Evolutionary conservation across 495 filamentous ascomycete genomes (phyloP).

Genomic region (Penicillium roqueforti): DNA sequence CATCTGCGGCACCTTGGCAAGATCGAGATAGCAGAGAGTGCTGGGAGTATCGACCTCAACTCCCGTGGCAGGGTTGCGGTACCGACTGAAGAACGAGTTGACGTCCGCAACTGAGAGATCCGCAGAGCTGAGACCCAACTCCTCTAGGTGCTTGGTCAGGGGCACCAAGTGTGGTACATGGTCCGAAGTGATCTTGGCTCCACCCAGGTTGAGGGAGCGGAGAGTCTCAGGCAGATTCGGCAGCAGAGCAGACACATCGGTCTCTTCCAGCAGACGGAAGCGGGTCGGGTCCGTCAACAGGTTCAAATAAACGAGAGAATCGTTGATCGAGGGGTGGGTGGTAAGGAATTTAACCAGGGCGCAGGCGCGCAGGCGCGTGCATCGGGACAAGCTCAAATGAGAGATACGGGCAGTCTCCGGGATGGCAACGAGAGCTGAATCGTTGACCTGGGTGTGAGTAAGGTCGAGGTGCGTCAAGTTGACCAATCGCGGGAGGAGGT

Average conservation of each 20-base stretch:
- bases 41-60: slow-evolving; percentile 52
- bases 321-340: slow-evolving; percentile 64
- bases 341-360: slow-evolving; percentile 68
- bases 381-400: slow-evolving; percentile 76
- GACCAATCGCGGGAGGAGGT: slow-evolving; percentile 63
- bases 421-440: slow-evolving; percentile 66
- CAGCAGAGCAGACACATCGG: slow-evolving; percentile 63
- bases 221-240: slow-evolving; percentile 64
- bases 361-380: slow-evolving; percentile 63
- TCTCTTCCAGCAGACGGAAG: slow-evolving; percentile 64
- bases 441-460: slow-evolving; percentile 72
- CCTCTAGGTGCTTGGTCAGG: slow-evolving; percentile 75
- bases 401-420: slow-evolving; percentile 68
- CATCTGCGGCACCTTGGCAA: slow-evolving; percentile 54
- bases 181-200: slow-evolving; percentile 60
- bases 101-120: slow-evolving; percentile 63
- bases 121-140: slow-evolving; percentile 66
- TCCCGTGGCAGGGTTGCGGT: slow-evolving; percentile 18
- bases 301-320: slow-evolving; percentile 68
- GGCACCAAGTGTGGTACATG: slow-evolving; percentile 64
- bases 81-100: slow-evolving; percentile 46
- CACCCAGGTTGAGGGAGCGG: slow-evolving; percentile 72
- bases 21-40: slow-evolving; percentile 73
- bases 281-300: slow-evolving; percentile 69
- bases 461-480: slow-evolving; percentile 78